Evolutionary conservation across 2,329 filamentous ascomycete genomes (phyloP), one percentile per base, ranked within the genome.

Genomic region (Alternaria brassicicola): DNA sequence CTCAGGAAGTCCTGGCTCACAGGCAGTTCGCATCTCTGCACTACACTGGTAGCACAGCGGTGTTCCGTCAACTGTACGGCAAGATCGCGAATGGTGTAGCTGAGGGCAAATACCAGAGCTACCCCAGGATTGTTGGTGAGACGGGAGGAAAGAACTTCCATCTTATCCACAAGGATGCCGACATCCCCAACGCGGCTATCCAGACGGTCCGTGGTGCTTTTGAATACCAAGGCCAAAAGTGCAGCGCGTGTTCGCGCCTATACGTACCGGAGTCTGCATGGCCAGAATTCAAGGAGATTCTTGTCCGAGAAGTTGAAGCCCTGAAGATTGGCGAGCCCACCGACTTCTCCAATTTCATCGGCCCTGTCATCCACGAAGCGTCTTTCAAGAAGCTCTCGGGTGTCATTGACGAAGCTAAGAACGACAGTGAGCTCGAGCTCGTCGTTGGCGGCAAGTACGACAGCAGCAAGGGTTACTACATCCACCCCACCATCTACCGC

Each of bases 101-200:
- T 5, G 88, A 93, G 72, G 92, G 90, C 63, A 89, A 87, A 59
- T 98, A 96, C 81, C 83, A 84, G 63, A 88, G 89, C 69, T 98
- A 97, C 79, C 93, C 92, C 43, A 89, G 92, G 68, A 90, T 96
- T 64, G 91, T 96, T 4, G 92, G 92, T 60, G 92, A 96, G 83
- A 96, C 92, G 26, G 92, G 92, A 59, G 92, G 92, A 76, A 96
- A 96, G 86, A 96, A 96, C 83, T 96, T 93, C 84, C 92, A 96
- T 78, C 79, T 96, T 51, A 79, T 96, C 30, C 92, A 96, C 81
- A 81, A 83, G 43, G 88, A 87, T 3, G 92, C 92, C 36, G 90
- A 96, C 68, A 79, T 95, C 48, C 81, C 87, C 60, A 95, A 94
- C 72, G 92, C 92, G 10, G 91, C 86, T 31, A 84, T 91, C 65